Base-by-base conservation (phyloP, 306 rosid genomes). In the Cyclanthera cordifolia region DNA sequence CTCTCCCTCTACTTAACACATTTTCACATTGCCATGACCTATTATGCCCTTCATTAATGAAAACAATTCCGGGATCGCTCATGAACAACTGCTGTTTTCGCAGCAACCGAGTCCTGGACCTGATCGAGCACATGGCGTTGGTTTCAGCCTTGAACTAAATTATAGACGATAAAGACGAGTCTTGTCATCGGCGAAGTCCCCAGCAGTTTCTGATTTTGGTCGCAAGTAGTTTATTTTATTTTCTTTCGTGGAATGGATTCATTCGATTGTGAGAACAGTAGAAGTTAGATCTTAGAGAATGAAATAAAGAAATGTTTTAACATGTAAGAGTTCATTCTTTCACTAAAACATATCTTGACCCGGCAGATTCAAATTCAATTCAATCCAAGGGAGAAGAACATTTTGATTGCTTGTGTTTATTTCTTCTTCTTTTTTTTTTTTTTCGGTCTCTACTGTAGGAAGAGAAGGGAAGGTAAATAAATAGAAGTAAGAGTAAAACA, bases 21-120 rank as follows among this genome's bases (percentile, higher is more conserved):
- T 15, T 24, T 43, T 61, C 28, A 17, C 49, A 39, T 10, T 39
- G 6, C 21, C 17, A 25, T 39, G 7, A 8, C 13, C 20, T 16
- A 32, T 32, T 46, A 32, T 8, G 24, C 41, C 30, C 65, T 28
- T 14, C 3, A 6, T 16, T 30, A 28, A 48, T 7, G 43, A 37
- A 37, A 41, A n/a, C 2, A 15, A 24, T 21, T 54, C 4, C 25
- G 24, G 4, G 27, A 16, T 47, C 39, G 19, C 16, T 49, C 2
- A 37, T 12, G 16, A 50, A 53, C 70, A 46, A 23, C 15, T 50
- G 30, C 45, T 50, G 46, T 21, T 16, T 10, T 79, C 61, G 63
- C 91, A 94, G 99, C 84, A 88, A 75, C 80, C 91, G 99, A 30
- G 99, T 94, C 61, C 80, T 94, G 88, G 99, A 94, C 81, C 99